Conservation (phyloP, 2,329 filamentous ascomycete genomes). For the Sporothrix luriei region DNA sequence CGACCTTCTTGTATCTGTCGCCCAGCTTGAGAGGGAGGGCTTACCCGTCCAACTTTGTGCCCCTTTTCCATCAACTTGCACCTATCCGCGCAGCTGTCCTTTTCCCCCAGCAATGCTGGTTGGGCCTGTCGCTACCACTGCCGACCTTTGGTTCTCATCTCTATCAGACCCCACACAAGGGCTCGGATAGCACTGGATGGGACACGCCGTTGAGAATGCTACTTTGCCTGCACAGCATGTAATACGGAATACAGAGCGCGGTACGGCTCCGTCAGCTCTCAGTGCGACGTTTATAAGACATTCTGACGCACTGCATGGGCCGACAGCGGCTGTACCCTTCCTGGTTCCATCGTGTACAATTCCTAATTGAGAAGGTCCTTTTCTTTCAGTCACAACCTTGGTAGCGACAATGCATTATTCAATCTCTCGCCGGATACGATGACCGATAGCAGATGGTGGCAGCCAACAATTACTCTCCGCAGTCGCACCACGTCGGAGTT, state of each 20-base stretch:
- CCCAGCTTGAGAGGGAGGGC: background rate
- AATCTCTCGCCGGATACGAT: background rate
- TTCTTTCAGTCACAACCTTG: background rate
- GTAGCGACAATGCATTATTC: background rate
- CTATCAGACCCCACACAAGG: background rate
- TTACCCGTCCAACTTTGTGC: background rate
- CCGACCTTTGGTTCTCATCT: too few relatives aligned
- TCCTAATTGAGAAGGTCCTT: background rate
- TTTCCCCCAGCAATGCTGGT: background rate
- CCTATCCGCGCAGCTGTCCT: background rate
- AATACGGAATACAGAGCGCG: background rate
- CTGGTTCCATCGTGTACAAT: background rate
- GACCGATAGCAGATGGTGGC: background rate
- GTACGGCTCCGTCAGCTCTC: background rate
- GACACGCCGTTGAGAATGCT: constrained; percentile 13
- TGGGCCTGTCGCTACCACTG: background rate
- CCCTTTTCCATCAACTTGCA: background rate
- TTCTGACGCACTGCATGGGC: background rate
- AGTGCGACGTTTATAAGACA: background rate
- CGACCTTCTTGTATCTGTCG: background rate
- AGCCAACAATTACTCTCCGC: background rate
- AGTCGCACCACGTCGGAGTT: too few relatives aligned
- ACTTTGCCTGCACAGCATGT: constrained; percentile 10
- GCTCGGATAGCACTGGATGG: background rate
- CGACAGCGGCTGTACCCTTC: constrained; percentile 2